These are phyloP conservation scores for Teratosphaeria destructans DNA, from an alignment of 2,329 filamentous ascomycete species.

Conservation along the genomic window DNA sequence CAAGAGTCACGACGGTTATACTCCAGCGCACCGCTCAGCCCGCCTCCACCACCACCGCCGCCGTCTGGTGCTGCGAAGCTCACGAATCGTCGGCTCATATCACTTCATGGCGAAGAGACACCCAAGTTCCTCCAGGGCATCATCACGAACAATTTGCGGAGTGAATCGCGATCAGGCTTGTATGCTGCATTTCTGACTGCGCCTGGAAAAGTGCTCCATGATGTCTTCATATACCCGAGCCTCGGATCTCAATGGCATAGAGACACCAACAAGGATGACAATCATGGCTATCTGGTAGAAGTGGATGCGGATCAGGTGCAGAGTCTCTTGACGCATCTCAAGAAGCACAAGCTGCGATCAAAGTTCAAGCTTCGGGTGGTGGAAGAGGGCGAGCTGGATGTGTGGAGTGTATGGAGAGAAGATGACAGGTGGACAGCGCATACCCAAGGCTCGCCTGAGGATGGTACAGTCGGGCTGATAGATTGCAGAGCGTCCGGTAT, in stretches of 20 bases:
- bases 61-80: conserved; percentile 46
- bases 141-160: conserved; percentile 60
- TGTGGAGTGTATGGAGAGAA: conserved; percentile 69
- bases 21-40: conserved; percentile 3
- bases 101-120: conserved; percentile 67
- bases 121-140: conserved; percentile 81
- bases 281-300: conserved; percentile 65
- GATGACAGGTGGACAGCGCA: conserved; percentile 27
- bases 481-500: conserved; percentile 27
- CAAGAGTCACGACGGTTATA: conserved; percentile 8
- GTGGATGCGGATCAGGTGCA: conserved; percentile 60
- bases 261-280: conserved; percentile 16
- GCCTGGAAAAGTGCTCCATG: conserved; percentile 68
- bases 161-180: conserved; percentile 42
- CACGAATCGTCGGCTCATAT: conserved; percentile 66
- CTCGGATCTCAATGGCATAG: conserved; percentile 24
- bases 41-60: conserved; percentile 33
- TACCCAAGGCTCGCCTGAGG: conserved; percentile 7
- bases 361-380: conserved; percentile 63
- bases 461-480: conserved; percentile 30
- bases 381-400: conserved; percentile 51
- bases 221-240: conserved; percentile 78
- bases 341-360: conserved; percentile 73
- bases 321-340: conserved; percentile 59
- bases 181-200: conserved; percentile 84